phyloP scores from a whole-genome alignment of 345 rosid genomes.

The Dimocarpus longan region DNA sequence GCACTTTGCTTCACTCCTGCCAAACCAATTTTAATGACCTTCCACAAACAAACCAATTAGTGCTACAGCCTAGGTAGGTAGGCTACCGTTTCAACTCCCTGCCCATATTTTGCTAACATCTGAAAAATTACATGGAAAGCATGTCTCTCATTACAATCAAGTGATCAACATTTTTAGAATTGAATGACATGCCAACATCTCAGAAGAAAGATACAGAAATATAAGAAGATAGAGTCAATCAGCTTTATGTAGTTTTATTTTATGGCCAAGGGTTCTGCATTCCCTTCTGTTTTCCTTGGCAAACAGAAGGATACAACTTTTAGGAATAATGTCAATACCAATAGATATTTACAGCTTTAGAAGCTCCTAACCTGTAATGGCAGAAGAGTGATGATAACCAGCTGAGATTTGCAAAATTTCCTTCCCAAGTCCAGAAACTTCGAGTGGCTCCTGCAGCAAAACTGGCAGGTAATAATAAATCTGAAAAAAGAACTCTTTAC shows the following conservation, averaged over 20 bases:
- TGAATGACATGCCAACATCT: background rate
- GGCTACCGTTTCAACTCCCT: too few relatives aligned
- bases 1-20: too few relatives aligned
- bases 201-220: background rate
- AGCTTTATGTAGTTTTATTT: background rate
- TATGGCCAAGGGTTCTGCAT: background rate
- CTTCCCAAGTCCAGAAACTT: slow-evolving; percentile 65
- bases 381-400: slow-evolving; percentile 91
- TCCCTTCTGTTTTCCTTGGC: background rate
- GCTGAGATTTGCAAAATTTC: slow-evolving; percentile 73
- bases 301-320: background rate
- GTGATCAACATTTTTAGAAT: background rate
- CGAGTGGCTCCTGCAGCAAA: slow-evolving; percentile 68
- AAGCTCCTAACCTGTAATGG: slow-evolving; percentile 66
- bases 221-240: background rate
- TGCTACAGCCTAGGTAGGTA: too few relatives aligned
- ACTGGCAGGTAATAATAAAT: background rate
- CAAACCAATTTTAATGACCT: too few relatives aligned
- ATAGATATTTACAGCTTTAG: slow-evolving; percentile 1
- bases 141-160: too few relatives aligned
- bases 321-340: background rate
- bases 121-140: too few relatives aligned
- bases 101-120: too few relatives aligned
- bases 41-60: too few relatives aligned
- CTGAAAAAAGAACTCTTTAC: background rate